These are phyloP conservation scores for Eucalyptus cloeziana DNA, from an alignment of 345 rosid species.

Conservation along the genomic window DNA sequence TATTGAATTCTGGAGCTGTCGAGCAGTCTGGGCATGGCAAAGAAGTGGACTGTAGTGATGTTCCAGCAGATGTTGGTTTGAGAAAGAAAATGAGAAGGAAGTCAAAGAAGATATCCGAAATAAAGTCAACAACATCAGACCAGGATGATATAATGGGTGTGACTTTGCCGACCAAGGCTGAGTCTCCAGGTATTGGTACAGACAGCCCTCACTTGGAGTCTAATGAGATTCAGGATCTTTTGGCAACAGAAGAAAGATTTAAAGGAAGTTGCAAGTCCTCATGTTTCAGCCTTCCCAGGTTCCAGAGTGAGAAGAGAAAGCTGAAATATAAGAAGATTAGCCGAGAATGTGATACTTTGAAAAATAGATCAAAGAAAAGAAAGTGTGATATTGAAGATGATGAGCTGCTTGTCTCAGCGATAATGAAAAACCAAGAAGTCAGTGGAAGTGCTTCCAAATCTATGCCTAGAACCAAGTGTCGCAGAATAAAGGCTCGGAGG, in stretches of 20 bases:
- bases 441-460: conserved; percentile 13
- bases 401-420: conserved; percentile 51
- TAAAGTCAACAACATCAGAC: conserved; percentile 17
- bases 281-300: neutral
- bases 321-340: conserved; percentile 16
- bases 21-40: conserved; percentile 11
- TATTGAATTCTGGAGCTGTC: conserved; percentile 2
- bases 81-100: conserved; percentile 53
- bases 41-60: conserved; percentile 17
- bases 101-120: conserved; percentile 60
- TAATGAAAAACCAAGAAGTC: conserved; percentile 39
- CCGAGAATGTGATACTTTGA: conserved; percentile 11
- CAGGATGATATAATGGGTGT: conserved; percentile 15
- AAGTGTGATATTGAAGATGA: conserved; percentile 44
- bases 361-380: conserved; percentile 24
- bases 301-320: conserved; percentile 10
- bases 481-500: conserved; percentile 26
- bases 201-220: conserved; percentile 7
- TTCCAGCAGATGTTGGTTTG: conserved; percentile 3
- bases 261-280: conserved; percentile 3
- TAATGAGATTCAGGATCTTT: conserved; percentile 9
- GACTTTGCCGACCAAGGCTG: conserved; percentile 4
- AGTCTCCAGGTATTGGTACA: conserved; percentile 8
- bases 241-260: neutral
- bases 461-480: conserved; percentile 30